Conservation (phyloP, 768 basidiomycete species). For the Asterophora parasitica region DNA sequence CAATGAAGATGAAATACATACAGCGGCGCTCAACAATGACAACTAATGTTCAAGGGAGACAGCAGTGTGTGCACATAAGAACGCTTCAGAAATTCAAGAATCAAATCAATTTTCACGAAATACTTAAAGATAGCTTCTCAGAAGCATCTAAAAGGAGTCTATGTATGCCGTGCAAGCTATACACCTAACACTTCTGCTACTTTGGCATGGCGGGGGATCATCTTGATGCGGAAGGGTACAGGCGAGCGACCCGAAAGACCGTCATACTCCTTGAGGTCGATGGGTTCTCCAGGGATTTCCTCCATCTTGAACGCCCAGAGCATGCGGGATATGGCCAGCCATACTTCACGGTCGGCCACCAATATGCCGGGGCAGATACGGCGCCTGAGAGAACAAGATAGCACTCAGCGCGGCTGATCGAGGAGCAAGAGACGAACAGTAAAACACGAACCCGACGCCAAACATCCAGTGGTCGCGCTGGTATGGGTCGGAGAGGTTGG, state of each 20-base stretch:
- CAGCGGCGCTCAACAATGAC: no score
- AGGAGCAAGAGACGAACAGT: not conserved
- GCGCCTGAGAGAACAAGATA: constrained; percentile 17
- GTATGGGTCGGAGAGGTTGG: constrained; percentile 34
- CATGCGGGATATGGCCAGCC: constrained; percentile 39
- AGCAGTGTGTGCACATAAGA: no score
- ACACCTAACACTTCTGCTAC: constrained; percentile 22
- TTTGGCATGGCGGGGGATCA: constrained; percentile 27
- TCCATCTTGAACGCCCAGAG: constrained; percentile 44
- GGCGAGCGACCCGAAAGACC: constrained; percentile 43
- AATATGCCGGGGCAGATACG: constrained; percentile 41
- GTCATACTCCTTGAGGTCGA: constrained; percentile 43
- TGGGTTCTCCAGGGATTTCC: constrained; percentile 36
- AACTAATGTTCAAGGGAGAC: no score
- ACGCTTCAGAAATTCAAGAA: no score
- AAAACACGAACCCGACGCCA: constrained; percentile 36
- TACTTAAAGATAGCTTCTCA: no score
- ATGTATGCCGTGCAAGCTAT: constrained; percentile 1
- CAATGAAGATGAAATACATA: no score
- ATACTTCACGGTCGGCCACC: constrained; percentile 43
- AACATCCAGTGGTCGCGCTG: constrained; percentile 50
- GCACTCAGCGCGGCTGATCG: not conserved
- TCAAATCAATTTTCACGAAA: no score
- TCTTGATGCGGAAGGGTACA: constrained; percentile 34
- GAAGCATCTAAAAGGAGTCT: not conserved